Base-by-base conservation (phyloP, 176 grass and related monocot genomes). In the Thinopyrum elongatum region DNA sequence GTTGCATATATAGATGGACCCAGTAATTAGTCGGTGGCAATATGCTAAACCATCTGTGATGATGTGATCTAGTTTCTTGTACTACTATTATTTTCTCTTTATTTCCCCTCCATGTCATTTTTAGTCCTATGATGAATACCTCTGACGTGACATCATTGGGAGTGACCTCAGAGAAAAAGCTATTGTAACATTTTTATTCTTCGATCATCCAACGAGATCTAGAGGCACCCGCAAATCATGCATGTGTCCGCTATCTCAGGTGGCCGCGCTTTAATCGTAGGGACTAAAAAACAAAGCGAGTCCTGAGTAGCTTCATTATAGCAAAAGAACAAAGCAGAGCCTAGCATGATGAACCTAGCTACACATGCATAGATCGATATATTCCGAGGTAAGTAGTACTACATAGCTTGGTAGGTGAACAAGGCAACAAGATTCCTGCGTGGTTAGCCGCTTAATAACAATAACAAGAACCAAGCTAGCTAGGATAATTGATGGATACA, bases 261-360 rank as follows among this genome's bases (percentile, higher is more conserved):
- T 76, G 85, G 28, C 34, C 62, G 84, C 67, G 35, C 89, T 91
- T 91, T 91, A 91, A 87, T 84, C 81, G 74, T 87, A 84, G 62
- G 81, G 85, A 81, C 85, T 76, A 85, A 87, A 76, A 81, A 17
- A 70, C 77, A 91, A 91, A 87, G 89, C 2, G 80, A 76, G 68
- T 23, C 36, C 28, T 31, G 81, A 88, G 85, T 85, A 77, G 89
- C 76, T 84, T 91, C 76, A 81, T 85, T 76, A 81, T 77, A 88
- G 81, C 77, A 76, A 88, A 91, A 88, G 89, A 84, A 79, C 65
- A 91, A 91, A 91, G 85, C 38, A 70, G 70, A 76, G 38, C 38
- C 41, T 81, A 84, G 76, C 69, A 81, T 80, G 81, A 80, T 91
- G 85, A 84, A 81, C 69, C 60, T 77, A 70, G 36, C 23, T 31